Evolutionary conservation across 2,329 filamentous ascomycete species (phyloP).

Genomic region (Verticillium longisporum): DNA sequence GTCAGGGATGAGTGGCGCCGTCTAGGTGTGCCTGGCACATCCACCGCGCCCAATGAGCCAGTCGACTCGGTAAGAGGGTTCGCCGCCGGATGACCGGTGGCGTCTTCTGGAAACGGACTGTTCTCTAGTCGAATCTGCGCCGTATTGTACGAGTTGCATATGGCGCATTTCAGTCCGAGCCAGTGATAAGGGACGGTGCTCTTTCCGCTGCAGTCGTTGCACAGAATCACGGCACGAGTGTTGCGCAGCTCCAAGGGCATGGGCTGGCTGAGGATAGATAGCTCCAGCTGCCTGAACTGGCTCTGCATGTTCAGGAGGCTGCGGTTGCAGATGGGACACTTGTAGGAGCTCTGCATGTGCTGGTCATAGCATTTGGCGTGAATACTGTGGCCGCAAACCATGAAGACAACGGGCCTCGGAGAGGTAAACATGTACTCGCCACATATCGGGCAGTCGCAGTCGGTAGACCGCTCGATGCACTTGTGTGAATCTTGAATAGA

Average conservation of each 20-base stretch:
- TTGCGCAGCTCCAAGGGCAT: conserved; percentile 82
- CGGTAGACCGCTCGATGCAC: conserved; percentile 89
- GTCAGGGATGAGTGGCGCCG: conserved; percentile 30
- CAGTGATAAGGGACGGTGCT: conserved; percentile 88
- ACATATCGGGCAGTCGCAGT: conserved; percentile 95
- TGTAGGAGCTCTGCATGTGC: conserved; percentile 85
- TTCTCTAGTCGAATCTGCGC: conserved; percentile 50
- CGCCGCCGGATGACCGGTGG: background rate
- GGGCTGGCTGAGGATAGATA: conserved; percentile 79
- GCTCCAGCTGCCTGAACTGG: conserved; percentile 84
- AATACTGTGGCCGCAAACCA: conserved; percentile 94
- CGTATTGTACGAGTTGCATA: conserved; percentile 65
- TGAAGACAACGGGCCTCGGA: conserved; percentile 80
- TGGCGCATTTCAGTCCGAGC: conserved; percentile 83
- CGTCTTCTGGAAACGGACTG: background rate
- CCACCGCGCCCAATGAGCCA: background rate
- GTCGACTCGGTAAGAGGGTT: background rate
- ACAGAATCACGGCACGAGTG: conserved; percentile 76
- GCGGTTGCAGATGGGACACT: conserved; percentile 93
- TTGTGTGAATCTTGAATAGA: conserved; percentile 78
- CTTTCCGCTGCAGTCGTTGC: conserved; percentile 90
- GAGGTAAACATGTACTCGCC: conserved; percentile 96
- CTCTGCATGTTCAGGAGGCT: conserved; percentile 97
- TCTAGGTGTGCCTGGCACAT: conserved; percentile 9
- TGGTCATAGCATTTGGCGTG: conserved; percentile 84